These are phyloP conservation scores for Boletus rubropictus DNA, from an alignment of 768 basidiomycete genomes.

Conservation along the genomic window DNA sequence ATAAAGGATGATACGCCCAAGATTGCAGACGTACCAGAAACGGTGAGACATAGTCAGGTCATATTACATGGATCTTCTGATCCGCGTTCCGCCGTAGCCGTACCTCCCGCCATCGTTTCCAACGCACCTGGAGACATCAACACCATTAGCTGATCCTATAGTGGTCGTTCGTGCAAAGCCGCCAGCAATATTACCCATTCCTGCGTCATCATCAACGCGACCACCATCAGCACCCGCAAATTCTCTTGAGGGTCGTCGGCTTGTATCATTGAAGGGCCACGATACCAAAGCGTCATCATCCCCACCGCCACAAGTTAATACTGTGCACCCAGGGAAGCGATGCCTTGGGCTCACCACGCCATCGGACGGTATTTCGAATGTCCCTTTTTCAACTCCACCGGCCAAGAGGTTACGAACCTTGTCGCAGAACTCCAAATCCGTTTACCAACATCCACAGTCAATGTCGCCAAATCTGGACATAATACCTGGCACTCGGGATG, in stretches of 20 bases:
- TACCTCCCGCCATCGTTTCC: constrained; percentile 55
- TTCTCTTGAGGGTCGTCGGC: constrained; percentile 17
- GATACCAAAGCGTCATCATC: constrained; percentile 10
- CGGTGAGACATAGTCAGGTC: constrained; percentile 26
- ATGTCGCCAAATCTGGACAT: constrained; percentile 8
- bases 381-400: constrained; percentile 18
- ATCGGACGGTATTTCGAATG: constrained; percentile 20
- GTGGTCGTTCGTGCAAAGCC: constrained; percentile 37
- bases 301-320: constrained; percentile 13
- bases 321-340: constrained; percentile 25
- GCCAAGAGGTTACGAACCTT: constrained; percentile 19
- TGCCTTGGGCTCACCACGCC: constrained; percentile 24
- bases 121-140: constrained; percentile 47
- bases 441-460: not conserved
- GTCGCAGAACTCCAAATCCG: constrained; percentile 2
- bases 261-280: constrained; percentile 2
- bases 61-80: constrained; percentile 12
- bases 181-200: constrained; percentile 33
- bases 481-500: constrained; percentile 3
- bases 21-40: constrained; percentile 35
- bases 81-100: constrained; percentile 25
- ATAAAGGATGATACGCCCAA: constrained; percentile 12
- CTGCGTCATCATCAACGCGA: constrained; percentile 23
- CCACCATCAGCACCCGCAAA: constrained; percentile 19
- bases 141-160: constrained; percentile 33